These are phyloP conservation scores for Lactarius hatsudake DNA, from an alignment of 768 basidiomycete species.

Conservation along the genomic window DNA sequence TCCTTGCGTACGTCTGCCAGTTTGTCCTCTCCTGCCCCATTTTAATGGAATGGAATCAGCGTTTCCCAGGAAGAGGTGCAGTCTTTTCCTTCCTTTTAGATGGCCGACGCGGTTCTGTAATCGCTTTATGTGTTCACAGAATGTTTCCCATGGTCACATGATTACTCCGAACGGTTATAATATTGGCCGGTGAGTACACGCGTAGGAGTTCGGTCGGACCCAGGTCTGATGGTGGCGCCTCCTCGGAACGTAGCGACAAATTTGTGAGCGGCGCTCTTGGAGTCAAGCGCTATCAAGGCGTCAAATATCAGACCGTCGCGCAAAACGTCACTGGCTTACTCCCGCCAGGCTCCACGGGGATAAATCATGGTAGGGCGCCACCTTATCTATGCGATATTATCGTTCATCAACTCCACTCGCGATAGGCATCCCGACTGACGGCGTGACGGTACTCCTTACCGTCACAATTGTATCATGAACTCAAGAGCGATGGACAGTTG, in stretches of 20 bases:
- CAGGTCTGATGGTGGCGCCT: neutral
- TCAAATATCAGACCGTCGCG: conserved; percentile 45
- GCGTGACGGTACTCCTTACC: conserved; percentile 17
- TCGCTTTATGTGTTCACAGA: neutral
- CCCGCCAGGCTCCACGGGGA: conserved; percentile 46
- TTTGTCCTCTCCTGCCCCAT: neutral
- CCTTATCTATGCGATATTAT: neutral
- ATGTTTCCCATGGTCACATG: conserved; percentile 28
- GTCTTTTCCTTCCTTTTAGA: neutral
- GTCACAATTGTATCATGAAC: conserved; percentile 19
- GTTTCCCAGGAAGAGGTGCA: conserved; percentile 30
- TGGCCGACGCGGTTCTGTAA: neutral
- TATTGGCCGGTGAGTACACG: conserved; percentile 31
- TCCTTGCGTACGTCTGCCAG: conserved; percentile 35
- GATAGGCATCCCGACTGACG: conserved; percentile 23
- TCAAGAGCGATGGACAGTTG: neutral
- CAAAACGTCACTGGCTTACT: conserved; percentile 54
- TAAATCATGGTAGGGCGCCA: conserved; percentile 47
- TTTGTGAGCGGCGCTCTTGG: conserved; percentile 12
- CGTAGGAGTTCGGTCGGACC: neutral
- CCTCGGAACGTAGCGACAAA: conserved; percentile 11
- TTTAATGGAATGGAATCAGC: conserved; percentile 14
- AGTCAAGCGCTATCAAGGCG: conserved; percentile 5
- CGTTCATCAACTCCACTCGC: neutral
- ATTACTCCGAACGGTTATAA: conserved; percentile 35